A percentile compares a stretch with the other conserved stretches of the same genome.
These are phyloP conservation scores for Backusella luteola DNA, from an alignment of 192 early-diverging fungal species.

Conservation along the genomic window DNA sequence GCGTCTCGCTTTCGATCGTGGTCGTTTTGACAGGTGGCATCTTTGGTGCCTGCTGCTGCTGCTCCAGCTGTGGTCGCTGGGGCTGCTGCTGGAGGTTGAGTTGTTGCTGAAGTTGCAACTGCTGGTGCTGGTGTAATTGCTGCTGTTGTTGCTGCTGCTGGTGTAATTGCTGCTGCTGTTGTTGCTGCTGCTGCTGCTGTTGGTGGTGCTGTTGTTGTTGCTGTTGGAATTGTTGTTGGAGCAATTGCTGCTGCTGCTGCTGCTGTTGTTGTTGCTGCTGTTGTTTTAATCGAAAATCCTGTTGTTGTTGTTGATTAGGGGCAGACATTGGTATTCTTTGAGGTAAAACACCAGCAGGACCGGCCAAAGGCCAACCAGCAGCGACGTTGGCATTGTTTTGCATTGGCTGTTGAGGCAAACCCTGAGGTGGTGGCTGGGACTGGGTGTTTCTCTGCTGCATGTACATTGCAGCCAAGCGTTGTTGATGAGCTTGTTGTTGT, in stretches of 20 bases:
- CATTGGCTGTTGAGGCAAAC: background rate
- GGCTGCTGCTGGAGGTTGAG: background rate
- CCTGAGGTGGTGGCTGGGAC: background rate
- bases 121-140: background rate
- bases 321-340: slow-evolving; percentile 2
- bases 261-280: background rate
- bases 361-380: background rate
- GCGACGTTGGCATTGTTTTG: background rate
- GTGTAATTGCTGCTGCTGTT: background rate
- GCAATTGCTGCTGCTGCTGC: background rate
- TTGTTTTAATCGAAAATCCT: background rate
- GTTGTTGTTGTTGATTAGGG: background rate
- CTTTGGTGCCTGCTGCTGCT: background rate
- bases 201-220: background rate
- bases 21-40: slow-evolving; percentile 14
- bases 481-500: slow-evolving; percentile 8
- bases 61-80: background rate
- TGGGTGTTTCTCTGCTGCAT: background rate
- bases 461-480: slow-evolving; percentile 8
- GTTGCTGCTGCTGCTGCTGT: background rate
- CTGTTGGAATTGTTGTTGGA: background rate
- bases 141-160: background rate
- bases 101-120: background rate
- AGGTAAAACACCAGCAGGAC: background rate
- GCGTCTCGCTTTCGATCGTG: background rate